Percentiles rank a stretch among this genome's conserved stretches.
phyloP scores from a whole-genome alignment of 345 rosid genomes.

The Reutealis trisperma region DNA sequence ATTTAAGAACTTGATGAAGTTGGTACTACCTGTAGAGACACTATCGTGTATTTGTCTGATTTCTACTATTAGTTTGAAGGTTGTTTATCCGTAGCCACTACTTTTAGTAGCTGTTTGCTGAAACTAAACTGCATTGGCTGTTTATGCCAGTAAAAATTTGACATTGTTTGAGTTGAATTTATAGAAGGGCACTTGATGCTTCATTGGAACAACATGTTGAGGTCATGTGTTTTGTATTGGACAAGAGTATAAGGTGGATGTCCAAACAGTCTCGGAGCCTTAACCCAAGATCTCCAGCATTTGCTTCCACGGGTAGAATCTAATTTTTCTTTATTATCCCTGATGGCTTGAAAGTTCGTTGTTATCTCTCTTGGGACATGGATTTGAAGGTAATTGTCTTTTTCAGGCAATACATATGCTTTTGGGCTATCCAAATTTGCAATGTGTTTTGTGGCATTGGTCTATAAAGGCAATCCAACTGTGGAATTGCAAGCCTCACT shows the following conservation, averaged over 20 bases:
- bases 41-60: background rate
- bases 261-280: background rate
- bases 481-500: background rate
- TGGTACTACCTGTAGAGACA: no score
- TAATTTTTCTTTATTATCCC: no score
- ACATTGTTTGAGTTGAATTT: background rate
- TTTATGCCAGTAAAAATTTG: no score
- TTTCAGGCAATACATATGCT: background rate
- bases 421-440: background rate
- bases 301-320: background rate
- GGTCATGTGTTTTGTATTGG: background rate
- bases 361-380: background rate
- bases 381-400: background rate
- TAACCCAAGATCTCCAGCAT: background rate
- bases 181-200: background rate
- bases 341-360: background rate
- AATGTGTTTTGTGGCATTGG: background rate
- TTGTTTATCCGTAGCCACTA: no score
- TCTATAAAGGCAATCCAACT: background rate
- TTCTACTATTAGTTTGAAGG: background rate
- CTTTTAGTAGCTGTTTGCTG: background rate
- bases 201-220: background rate
- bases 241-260: background rate
- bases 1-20: background rate
- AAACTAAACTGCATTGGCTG: background rate